Base-by-base conservation (phyloP, 129 eudicot species). In the sunflower (Helianthus annuus) region DNA sequence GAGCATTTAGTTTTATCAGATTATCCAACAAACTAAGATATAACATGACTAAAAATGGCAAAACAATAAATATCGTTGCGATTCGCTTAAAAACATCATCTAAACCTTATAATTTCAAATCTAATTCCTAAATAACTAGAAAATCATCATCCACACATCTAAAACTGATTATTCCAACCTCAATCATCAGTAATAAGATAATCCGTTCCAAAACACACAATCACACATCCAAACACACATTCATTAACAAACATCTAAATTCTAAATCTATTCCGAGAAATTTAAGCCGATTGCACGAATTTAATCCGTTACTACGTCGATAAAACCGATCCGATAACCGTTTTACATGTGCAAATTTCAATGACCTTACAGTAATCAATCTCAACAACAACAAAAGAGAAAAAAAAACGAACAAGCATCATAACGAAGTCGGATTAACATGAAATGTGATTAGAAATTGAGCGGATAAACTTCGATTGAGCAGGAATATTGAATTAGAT, bases 371-470 rank as follows among this genome's bases (percentile, higher is more conserved):
- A 19, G 22, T 19, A 19, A 19, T 19, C 16, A 19, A 68, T 68
- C 61, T 45, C 12, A 16, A 69, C 11, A 69, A 63, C 16, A 17
- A 71, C 3, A 42, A 4, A 19, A 19, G 22, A 19, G 22, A 1
- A 19, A 29, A 1, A 19, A 29, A 63, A 15, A 65, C 3, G 12
- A 45, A 8, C 48, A 10, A 53, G 4, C 29, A 69, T 9, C 0
- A 51, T 27, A 7, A 76, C 54, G 27, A 76, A 76, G 64, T 58
- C 80, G 4, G 53, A 59, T 77, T 42, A 61, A 39, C 53, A 61
- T 62, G 58, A 62, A 77, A 69, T 51, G 81, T 27, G 13, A 67
- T 39, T 22, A 52, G 64, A 69, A 51, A 59, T 48, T 73, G 51
- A 17, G 10, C 11, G 13, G 38, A n/a, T 5, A 64, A 74, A 52